Evolutionary conservation across 1,284 basidiomycete species (phyloP).

Genomic region (Cutaneotrichosporon mucoides): DNA sequence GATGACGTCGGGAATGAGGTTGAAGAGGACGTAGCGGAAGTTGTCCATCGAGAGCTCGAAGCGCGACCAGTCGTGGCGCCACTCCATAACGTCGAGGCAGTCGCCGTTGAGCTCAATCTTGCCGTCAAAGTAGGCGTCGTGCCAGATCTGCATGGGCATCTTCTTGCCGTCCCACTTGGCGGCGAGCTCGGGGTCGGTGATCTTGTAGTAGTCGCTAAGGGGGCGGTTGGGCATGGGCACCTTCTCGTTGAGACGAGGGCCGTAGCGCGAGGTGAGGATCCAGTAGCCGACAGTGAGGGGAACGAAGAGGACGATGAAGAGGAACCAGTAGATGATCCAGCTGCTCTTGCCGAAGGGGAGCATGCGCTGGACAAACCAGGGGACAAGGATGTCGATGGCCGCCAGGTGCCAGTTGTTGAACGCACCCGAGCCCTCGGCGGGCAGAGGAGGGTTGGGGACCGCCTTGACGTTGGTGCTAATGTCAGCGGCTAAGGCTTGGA

Average conservation of each 20-base stretch:
- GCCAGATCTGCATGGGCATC: constrained; percentile 96
- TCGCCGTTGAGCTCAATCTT: constrained; percentile 98
- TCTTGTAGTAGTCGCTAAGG: constrained; percentile 83
- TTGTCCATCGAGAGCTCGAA: constrained; percentile 64
- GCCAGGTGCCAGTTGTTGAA: constrained; percentile 81
- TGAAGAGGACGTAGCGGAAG: constrained; percentile 89
- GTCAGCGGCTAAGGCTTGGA: not conserved
- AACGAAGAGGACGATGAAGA: constrained; percentile 67
- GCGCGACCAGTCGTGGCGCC: constrained; percentile 91
- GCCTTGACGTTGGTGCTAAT: constrained; percentile 37
- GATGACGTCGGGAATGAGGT: constrained; percentile 87
- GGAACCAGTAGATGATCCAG: constrained; percentile 67
- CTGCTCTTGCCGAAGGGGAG: constrained; percentile 63
- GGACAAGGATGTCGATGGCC: constrained; percentile 67
- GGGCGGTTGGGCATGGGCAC: constrained; percentile 78
- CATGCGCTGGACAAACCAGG: constrained; percentile 73
- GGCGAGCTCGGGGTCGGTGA: constrained; percentile 79
- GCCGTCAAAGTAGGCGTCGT: constrained; percentile 95
- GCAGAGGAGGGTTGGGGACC: constrained; percentile 69
- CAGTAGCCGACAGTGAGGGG: constrained; percentile 86
- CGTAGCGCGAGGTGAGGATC: constrained; percentile 78
- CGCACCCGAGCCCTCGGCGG: constrained; percentile 78
- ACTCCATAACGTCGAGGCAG: constrained; percentile 87
- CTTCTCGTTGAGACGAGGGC: constrained; percentile 79
- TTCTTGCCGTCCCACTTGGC: constrained; percentile 73